phyloP scores from a whole-genome alignment of 768 basidiomycete genomes.

The Lactarius evosmus region DNA sequence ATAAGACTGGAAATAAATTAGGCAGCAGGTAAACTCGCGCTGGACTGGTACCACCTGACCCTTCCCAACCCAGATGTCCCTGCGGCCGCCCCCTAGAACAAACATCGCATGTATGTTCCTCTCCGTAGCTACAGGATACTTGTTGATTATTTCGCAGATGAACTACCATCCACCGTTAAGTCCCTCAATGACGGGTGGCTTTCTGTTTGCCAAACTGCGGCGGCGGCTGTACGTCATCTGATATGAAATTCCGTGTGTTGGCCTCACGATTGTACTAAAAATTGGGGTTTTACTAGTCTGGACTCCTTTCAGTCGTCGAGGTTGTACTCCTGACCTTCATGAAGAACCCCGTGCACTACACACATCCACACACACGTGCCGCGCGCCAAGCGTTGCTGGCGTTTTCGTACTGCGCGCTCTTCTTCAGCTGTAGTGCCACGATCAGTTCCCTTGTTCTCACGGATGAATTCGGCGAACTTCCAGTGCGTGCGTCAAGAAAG shows the following conservation, averaged over 20 bases:
- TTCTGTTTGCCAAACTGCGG: conserved; percentile 6
- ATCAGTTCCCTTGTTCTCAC: conserved; percentile 21
- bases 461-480: conserved; percentile 19
- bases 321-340: conserved; percentile 13
- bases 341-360: conserved; percentile 3
- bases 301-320: conserved; percentile 18
- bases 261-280: neutral
- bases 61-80: conserved; percentile 2
- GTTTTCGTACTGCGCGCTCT: conserved; percentile 20
- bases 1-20: conserved; percentile 5
- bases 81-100: conserved; percentile 6
- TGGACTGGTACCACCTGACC: neutral
- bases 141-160: conserved; percentile 1
- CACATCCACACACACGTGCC: conserved; percentile 6
- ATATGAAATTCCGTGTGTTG: neutral
- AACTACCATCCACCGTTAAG: conserved; percentile 9
- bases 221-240: conserved; percentile 1
- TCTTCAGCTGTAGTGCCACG: conserved; percentile 20
- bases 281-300: conserved; percentile 1
- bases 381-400: conserved; percentile 6
- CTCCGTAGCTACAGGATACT: neutral
- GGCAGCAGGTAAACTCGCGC: neutral
- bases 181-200: conserved; percentile 17
- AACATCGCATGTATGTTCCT: conserved; percentile 5
- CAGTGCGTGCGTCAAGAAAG: conserved; percentile 12